Base-by-base conservation (phyloP, 768 basidiomycete species). In the Grammothele lineata region DNA sequence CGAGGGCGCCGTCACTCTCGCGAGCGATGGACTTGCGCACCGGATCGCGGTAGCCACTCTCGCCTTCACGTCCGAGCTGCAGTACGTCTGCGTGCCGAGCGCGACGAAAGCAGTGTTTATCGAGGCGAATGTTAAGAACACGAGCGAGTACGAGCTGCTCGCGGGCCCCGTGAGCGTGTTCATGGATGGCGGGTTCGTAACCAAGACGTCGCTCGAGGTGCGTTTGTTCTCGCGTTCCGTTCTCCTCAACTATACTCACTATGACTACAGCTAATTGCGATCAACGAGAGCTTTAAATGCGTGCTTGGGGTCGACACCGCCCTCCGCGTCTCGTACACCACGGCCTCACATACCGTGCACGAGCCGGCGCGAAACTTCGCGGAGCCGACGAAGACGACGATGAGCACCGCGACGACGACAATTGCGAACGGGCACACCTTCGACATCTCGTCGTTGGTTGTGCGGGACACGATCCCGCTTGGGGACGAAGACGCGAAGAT, bases 141-240 rank as follows among this genome's bases (percentile, higher is more conserved):
- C 69, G 34, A 80, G 76, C 57, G 76, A 78, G 42, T 79, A 79
- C 51, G 65, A 73, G 21, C 65, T 83, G 23, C 70, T 83, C 1
- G 67, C 76, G 9, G 82, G 81, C 0, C 65, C 70, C 0, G 74
- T 80, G 27, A 72, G 62, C 47, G 74, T 83, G 21, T 78, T 81
- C 55, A 56, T 81, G 47, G 75, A 83, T 53, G 77, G 79, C 47
- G 69, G 69, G 39, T 80, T 73, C 57, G 77, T 81, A 3, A 74
- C 79, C 15, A 74, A 70, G 58, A 76, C 78, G 1, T 62, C 58
- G 2, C 75, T 80, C 43, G 54, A 53, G 12, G 75, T 76, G 53
- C 37, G 69, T 60, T 7, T 17, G 8, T 7, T n/a, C 27, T 14
- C 27, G 27, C n/a, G n/a, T n/a, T n/a, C n/a, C n/a, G n/a, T n/a